These are phyloP conservation scores for Xylaria digitata DNA, from an alignment of 2,329 filamentous ascomycete genomes.

Conservation along the genomic window DNA sequence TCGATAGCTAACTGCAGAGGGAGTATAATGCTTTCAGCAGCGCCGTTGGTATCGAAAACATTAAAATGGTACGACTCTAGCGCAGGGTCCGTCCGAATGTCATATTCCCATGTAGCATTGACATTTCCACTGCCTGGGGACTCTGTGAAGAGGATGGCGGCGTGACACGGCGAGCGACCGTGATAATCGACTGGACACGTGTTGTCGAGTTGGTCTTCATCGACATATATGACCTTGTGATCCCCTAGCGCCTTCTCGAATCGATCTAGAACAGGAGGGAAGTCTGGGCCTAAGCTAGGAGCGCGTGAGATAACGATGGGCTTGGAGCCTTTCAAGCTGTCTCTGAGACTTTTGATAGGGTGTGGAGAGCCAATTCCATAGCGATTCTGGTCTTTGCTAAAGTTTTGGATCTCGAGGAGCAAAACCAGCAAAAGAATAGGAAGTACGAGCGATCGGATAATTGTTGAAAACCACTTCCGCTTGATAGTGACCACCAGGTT, in stretches of 20 bases:
- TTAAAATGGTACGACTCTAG: slow-evolving; percentile 66
- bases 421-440: slow-evolving; percentile 43
- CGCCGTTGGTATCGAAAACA: slow-evolving; percentile 67
- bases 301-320: slow-evolving; percentile 44
- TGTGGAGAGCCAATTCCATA: slow-evolving; percentile 41
- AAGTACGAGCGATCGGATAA: slow-evolving; percentile 44
- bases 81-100: slow-evolving; percentile 71
- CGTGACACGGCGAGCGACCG: slow-evolving; percentile 78
- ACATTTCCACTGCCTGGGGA: slow-evolving; percentile 68
- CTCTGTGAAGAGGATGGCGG: slow-evolving; percentile 76
- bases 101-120: slow-evolving; percentile 74
- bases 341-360: slow-evolving; percentile 38
- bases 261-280: slow-evolving; percentile 41
- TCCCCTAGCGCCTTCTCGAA: slow-evolving; percentile 40
- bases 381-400: slow-evolving; percentile 37
- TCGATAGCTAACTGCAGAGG: slow-evolving; percentile 70
- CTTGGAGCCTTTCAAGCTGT: slow-evolving; percentile 41
- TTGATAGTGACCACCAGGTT: slow-evolving; percentile 43
- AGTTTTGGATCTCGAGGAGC: slow-evolving; percentile 46
- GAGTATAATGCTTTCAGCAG: slow-evolving; percentile 72
- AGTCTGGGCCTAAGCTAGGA: slow-evolving; percentile 42
- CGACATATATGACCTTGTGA: slow-evolving; percentile 35
- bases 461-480: slow-evolving; percentile 44
- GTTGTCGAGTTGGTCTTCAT: slow-evolving; percentile 35
- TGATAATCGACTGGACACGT: slow-evolving; percentile 50